Conservation (phyloP, 2,329 filamentous ascomycete species). For the Cercospora sojina region DNA sequence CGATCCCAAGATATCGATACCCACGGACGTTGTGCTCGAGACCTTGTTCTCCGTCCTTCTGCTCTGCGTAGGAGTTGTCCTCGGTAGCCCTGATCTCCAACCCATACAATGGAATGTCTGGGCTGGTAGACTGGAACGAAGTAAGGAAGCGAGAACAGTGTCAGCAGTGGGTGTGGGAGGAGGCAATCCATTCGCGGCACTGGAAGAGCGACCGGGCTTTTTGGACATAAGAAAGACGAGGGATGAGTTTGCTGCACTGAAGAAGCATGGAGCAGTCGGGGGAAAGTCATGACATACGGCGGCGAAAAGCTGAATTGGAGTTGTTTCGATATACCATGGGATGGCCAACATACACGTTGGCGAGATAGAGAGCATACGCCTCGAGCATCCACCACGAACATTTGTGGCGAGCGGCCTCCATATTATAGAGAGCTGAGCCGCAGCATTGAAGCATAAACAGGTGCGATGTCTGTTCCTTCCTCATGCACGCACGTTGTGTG, state of each 20-base stretch:
- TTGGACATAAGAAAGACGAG: slow-evolving; percentile 77
- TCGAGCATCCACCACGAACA: not conserved
- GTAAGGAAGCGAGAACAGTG: slow-evolving; percentile 55
- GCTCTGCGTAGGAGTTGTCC: slow-evolving; percentile 80
- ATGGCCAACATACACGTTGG: not conserved
- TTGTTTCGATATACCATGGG: not conserved
- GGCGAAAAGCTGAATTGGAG: not conserved
- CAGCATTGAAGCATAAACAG: not conserved
- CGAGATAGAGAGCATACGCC: not conserved
- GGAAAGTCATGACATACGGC: slow-evolving; percentile 2
- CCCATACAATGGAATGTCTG: slow-evolving; percentile 82
- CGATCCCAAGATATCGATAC: slow-evolving; percentile 52
- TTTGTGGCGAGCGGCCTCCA: not conserved
- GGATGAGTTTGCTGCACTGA: slow-evolving; percentile 76
- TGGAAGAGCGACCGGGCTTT: slow-evolving; percentile 82
- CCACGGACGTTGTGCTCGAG: slow-evolving; percentile 84
- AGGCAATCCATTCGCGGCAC: slow-evolving; percentile 73
- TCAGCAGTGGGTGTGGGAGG: slow-evolving; percentile 67
- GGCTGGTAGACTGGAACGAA: slow-evolving; percentile 77
- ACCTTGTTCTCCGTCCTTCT: slow-evolving; percentile 75
- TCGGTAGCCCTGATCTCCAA: slow-evolving; percentile 72
- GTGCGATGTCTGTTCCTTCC: slow-evolving; percentile 8
- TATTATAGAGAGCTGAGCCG: not conserved
- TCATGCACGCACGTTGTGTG: not conserved
- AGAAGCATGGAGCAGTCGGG: slow-evolving; percentile 41